phyloP scores from a whole-genome alignment of 1,284 basidiomycete species.

The Gomphus bonarii region DNA sequence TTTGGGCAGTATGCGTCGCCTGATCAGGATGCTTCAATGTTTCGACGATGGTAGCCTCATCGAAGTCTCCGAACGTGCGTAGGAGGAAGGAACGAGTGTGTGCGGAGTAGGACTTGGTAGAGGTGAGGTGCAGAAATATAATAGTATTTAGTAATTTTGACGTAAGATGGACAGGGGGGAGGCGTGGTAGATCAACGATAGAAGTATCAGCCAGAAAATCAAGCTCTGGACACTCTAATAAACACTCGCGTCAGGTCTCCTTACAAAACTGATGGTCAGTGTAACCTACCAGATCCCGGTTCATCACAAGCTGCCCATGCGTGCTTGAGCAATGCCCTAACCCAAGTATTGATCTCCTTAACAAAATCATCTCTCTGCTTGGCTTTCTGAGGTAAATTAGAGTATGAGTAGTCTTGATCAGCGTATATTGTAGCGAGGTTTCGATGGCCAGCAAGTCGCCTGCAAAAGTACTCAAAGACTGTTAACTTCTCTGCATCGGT shows the following conservation, averaged over 20 bases:
- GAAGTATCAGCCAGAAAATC: slow-evolving; percentile 37
- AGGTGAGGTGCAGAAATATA: slow-evolving; percentile 40
- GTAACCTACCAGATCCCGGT: slow-evolving; percentile 30
- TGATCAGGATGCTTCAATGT: slow-evolving; percentile 40
- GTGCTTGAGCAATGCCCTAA: slow-evolving; percentile 32
- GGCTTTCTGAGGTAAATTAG: slow-evolving; percentile 15
- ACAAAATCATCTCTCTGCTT: slow-evolving; percentile 25
- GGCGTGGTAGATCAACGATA: slow-evolving; percentile 27
- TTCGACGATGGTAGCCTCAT: slow-evolving; percentile 35
- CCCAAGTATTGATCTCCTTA: slow-evolving; percentile 34
- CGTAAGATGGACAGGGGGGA: slow-evolving; percentile 28
- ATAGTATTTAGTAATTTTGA: slow-evolving; percentile 35
- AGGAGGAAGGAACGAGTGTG: slow-evolving; percentile 40
- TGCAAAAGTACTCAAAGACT: slow-evolving; percentile 36
- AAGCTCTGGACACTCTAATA: slow-evolving; percentile 30
- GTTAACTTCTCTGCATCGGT: slow-evolving; percentile 24
- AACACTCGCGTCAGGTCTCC: background rate
- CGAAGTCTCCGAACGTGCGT: slow-evolving; percentile 20
- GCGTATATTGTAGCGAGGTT: slow-evolving; percentile 35
- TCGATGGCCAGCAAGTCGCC: slow-evolving; percentile 35
- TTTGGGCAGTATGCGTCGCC: slow-evolving; percentile 35
- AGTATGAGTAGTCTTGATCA: slow-evolving; percentile 25
- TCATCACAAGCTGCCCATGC: slow-evolving; percentile 40
- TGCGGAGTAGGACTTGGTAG: slow-evolving; percentile 39
- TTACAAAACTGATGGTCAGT: background rate